Percentiles rank a stretch among this genome's conserved stretches.
Conservation (phyloP, 345 rosid species). For the Pistacia integerrima region DNA sequence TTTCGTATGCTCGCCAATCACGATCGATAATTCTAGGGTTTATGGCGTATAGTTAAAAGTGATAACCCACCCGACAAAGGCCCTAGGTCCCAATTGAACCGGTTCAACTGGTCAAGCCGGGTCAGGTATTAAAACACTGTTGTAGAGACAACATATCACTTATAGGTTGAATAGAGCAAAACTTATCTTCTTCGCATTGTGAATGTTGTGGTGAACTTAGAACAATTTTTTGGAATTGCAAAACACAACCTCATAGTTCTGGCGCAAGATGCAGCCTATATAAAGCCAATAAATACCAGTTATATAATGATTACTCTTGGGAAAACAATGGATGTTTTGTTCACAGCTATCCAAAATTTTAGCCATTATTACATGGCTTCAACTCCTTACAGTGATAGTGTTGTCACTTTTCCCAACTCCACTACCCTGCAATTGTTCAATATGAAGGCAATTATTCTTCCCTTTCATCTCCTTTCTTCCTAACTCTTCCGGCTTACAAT, state of each 20-base stretch:
- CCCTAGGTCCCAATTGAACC: too few species aligned
- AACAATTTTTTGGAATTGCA: background rate
- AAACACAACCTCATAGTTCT: slow-evolving; percentile 29
- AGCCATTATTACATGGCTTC: slow-evolving; percentile 38
- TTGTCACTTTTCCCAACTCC: slow-evolving; percentile 25
- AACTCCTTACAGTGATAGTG: slow-evolving; percentile 29
- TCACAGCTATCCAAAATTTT: slow-evolving; percentile 35
- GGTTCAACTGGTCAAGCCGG: too few species aligned
- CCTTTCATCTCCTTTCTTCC: slow-evolving; percentile 29
- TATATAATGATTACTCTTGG: slow-evolving; percentile 50
- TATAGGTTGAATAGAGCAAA: background rate
- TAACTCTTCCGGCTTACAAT: slow-evolving; percentile 25
- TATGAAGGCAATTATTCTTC: slow-evolving; percentile 32
- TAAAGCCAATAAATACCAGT: slow-evolving; percentile 12
- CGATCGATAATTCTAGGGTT: too few species aligned
- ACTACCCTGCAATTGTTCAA: slow-evolving; percentile 37
- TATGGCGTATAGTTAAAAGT: too few species aligned
- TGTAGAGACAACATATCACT: slow-evolving; percentile 25
- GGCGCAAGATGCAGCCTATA: slow-evolving; percentile 35
- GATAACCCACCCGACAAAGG: too few species aligned
- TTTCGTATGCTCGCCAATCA: too few species aligned
- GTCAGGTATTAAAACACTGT: too few species aligned
- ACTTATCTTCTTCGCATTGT: background rate
- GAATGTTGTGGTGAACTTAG: background rate
- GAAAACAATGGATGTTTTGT: slow-evolving; percentile 48